Evolutionary conservation across 208 protist species (phyloP).

Genomic region (Crithidia brevicula): DNA sequence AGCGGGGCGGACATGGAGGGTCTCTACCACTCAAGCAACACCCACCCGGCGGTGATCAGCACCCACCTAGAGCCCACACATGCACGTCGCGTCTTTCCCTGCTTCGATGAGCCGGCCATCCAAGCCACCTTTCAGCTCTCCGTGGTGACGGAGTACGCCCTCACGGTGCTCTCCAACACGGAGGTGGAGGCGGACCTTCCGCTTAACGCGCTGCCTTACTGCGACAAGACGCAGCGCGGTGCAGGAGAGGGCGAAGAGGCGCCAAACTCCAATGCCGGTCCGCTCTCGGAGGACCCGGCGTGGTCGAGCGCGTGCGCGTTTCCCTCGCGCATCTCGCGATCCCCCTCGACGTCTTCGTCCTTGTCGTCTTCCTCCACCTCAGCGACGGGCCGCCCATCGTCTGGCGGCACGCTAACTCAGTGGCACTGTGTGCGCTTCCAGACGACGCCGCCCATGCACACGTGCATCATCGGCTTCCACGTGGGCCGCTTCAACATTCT

Average conservation of each 20-base stretch:
- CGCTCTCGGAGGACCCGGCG: not conserved
- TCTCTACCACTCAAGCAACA: conserved; percentile 42
- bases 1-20: conserved; percentile 20
- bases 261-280: not conserved
- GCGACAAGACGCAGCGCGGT: not conserved
- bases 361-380: not conserved
- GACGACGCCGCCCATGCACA: conserved; percentile 53
- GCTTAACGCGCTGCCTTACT: conserved; percentile 16
- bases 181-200: conserved; percentile 38
- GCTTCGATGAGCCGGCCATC: conserved; percentile 76
- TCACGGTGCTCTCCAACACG: conserved; percentile 61
- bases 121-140: conserved; percentile 59
- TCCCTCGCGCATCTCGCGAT: no score
- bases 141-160: conserved; percentile 35
- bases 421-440: conserved; percentile 44
- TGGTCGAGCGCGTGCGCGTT: not conserved
- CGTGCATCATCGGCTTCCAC: conserved; percentile 78
- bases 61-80: conserved; percentile 75
- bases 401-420: conserved; percentile 8
- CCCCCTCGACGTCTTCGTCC: not conserved
- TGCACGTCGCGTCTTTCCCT: conserved; percentile 63
- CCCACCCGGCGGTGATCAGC: conserved; percentile 42
- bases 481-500: conserved; percentile 94
- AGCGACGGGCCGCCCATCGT: not conserved
- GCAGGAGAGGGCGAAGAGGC: not conserved